phyloP scores from a whole-genome alignment of 2,329 filamentous ascomycete genomes.

The Exophiala xenobiotica region DNA sequence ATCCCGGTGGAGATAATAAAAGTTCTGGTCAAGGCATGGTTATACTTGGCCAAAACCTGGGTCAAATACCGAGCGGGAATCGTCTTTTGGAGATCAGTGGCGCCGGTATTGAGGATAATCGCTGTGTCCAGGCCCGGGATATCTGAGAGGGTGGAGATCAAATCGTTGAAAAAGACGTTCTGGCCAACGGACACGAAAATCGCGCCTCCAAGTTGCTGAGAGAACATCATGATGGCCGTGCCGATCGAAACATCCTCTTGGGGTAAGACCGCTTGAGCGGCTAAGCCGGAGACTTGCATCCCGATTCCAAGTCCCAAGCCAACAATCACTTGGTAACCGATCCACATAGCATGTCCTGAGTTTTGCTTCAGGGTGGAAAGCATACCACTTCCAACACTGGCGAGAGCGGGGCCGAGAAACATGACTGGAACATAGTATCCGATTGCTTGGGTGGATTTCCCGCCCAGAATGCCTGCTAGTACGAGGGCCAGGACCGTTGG shows the following conservation, averaged over 20 bases:
- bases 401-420: conserved; percentile 29
- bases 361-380: conserved; percentile 17
- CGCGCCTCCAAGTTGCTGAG: conserved; percentile 30
- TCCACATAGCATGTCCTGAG: conserved; percentile 27
- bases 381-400: conserved; percentile 31
- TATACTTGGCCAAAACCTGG: conserved; percentile 62
- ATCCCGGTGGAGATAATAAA: conserved; percentile 61
- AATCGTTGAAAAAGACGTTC: conserved; percentile 28
- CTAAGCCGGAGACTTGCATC: conserved; percentile 26
- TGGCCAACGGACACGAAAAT: conserved; percentile 30
- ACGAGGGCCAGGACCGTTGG: conserved; percentile 14
- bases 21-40: conserved; percentile 55
- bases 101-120: conserved; percentile 49
- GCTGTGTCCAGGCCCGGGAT: conserved; percentile 43
- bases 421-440: conserved; percentile 39
- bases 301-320: conserved; percentile 34
- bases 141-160: conserved; percentile 13
- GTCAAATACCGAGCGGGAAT: conserved; percentile 52
- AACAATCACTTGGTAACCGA: conserved; percentile 34
- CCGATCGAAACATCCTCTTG: conserved; percentile 32
- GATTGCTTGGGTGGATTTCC: conserved; percentile 21
- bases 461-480: conserved; percentile 16
- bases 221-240: conserved; percentile 31
- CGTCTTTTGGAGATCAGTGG: conserved; percentile 58
- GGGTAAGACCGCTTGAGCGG: conserved; percentile 27